Conservation (phyloP, 2,329 filamentous ascomycete species). For the Sporothrix euskadiensis region DNA sequence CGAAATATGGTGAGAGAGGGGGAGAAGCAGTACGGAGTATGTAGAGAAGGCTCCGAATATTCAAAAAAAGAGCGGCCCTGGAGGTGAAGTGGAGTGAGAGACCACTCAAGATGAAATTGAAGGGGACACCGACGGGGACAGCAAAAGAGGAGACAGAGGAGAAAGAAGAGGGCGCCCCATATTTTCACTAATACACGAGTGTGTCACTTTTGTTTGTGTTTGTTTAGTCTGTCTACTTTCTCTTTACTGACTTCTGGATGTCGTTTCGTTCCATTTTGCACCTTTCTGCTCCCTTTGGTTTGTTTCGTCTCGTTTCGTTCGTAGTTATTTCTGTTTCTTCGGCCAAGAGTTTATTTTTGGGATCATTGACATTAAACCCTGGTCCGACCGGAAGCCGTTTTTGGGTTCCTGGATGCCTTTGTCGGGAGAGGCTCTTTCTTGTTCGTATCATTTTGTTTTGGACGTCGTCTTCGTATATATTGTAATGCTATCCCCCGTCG, state of each 20-base stretch:
- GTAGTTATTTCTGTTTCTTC: background rate
- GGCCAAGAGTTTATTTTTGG: conserved; percentile 16
- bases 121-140: conserved; percentile 3
- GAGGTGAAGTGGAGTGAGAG: background rate
- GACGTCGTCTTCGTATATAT: conserved; percentile 6
- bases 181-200: background rate
- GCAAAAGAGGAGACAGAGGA: background rate
- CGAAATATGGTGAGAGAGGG: background rate
- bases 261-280: background rate
- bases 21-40: too few relatives aligned
- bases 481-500: background rate
- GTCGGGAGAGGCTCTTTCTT: background rate
- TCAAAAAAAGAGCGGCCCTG: background rate
- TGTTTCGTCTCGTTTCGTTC: conserved; percentile 14
- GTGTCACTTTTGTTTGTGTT: background rate
- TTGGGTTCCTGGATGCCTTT: background rate
- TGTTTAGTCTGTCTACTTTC: background rate
- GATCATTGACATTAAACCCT: background rate
- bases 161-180: background rate
- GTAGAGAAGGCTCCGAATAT: background rate
- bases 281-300: background rate
- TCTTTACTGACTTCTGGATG: too few relatives aligned
- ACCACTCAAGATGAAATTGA: background rate
- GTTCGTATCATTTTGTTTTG: background rate
- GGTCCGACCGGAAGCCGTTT: background rate